These are phyloP conservation scores for Earliella scabrosa DNA, from an alignment of 1,284 basidiomycete genomes.

Conservation along the genomic window DNA sequence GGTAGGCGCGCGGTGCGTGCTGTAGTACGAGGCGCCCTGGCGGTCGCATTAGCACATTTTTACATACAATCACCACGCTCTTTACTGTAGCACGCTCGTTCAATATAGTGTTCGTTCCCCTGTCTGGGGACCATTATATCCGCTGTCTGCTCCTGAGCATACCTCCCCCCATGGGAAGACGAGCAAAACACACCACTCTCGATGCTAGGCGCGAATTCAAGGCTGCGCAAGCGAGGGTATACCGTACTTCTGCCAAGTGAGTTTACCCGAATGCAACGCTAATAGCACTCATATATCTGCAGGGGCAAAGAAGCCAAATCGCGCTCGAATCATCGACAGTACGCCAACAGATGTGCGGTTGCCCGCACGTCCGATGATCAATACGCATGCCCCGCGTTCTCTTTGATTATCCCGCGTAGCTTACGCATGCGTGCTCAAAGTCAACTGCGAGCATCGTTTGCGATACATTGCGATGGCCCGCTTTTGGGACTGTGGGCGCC, in stretches of 20 bases:
- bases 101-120: too few species aligned
- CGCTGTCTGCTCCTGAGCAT: too few species aligned
- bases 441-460: background rate
- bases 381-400: background rate
- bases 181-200: background rate
- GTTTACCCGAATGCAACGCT: background rate
- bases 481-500: background rate
- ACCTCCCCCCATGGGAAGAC: background rate
- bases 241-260: background rate
- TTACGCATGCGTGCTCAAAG: background rate
- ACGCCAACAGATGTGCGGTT: background rate
- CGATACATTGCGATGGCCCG: background rate
- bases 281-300: background rate
- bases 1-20: too few species aligned
- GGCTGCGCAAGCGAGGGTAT: background rate
- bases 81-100: too few species aligned
- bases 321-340: background rate
- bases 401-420: background rate
- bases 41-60: too few species aligned
- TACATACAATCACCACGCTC: too few species aligned
- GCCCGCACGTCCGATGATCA: too few species aligned
- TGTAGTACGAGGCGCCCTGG: too few species aligned
- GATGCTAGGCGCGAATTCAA: background rate
- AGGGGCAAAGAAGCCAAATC: background rate
- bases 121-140: too few species aligned